Conservation (phyloP, 2,329 filamentous ascomycete species). For the Mycosphaerella sp. region DNA sequence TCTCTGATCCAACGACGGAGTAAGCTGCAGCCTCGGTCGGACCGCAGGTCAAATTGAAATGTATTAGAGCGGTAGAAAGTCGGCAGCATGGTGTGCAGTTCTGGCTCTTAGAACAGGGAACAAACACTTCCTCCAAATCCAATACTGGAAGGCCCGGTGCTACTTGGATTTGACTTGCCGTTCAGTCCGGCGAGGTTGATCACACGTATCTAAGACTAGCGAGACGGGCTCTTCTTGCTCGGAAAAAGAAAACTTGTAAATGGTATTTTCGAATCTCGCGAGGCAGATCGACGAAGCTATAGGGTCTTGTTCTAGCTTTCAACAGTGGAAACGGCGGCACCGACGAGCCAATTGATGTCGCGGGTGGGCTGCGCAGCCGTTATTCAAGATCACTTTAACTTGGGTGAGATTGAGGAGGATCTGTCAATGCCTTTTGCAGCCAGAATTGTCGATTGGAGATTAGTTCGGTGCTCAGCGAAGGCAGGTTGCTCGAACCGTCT, state of each 20-base stretch:
- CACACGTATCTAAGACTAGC: background rate
- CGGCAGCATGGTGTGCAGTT: slow-evolving; percentile 1
- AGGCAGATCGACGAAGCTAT: slow-evolving; percentile 11
- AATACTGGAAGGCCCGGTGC: slow-evolving; percentile 13
- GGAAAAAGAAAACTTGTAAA: slow-evolving; percentile 11
- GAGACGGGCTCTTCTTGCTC: slow-evolving; percentile 10
- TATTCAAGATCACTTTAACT: slow-evolving; percentile 6
- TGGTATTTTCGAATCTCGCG: slow-evolving; percentile 12
- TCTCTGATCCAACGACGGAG: slow-evolving; percentile 15
- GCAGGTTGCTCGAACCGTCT: slow-evolving; percentile 11
- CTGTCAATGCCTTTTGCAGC: slow-evolving; percentile 14
- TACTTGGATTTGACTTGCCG: background rate
- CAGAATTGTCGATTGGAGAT: slow-evolving; percentile 17
- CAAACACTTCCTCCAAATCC: slow-evolving; percentile 2
- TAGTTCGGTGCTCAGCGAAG: slow-evolving; percentile 12
- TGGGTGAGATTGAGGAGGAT: slow-evolving; percentile 11
- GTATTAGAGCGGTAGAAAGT: slow-evolving; percentile 14
- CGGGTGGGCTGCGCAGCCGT: slow-evolving; percentile 11
- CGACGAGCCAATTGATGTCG: slow-evolving; percentile 2
- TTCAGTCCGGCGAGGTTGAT: background rate
- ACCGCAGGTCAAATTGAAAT: slow-evolving; percentile 19
- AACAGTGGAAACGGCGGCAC: background rate
- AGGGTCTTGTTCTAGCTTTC: background rate
- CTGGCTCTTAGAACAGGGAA: slow-evolving; percentile 2
- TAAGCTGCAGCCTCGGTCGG: background rate